Percentiles rank a stretch among this genome's conserved stretches.
Conservation (phyloP, 2,329 filamentous ascomycete species). For the Cercospora zeina region DNA sequence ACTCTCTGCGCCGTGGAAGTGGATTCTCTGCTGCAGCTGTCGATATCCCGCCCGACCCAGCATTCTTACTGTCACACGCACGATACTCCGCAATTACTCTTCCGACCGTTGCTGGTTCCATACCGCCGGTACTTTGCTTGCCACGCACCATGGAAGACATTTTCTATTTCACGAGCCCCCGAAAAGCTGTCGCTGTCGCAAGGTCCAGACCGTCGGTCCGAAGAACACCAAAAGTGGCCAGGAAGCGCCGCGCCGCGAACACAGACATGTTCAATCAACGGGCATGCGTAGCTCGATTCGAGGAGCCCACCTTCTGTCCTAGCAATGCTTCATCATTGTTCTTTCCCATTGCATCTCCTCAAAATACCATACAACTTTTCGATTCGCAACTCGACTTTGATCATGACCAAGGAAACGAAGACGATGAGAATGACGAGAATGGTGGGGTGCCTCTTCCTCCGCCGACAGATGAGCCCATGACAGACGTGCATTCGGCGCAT, state of each 20-base stretch:
- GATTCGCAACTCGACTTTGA: constrained; percentile 12
- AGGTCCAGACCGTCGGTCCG: constrained; percentile 24
- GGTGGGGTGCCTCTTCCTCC: constrained; percentile 19
- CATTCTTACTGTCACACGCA: constrained; percentile 18
- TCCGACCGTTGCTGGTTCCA: constrained; percentile 9
- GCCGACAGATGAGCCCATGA: constrained; percentile 11
- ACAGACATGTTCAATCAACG: constrained; percentile 26
- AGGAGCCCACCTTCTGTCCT: constrained; percentile 35
- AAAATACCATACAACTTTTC: constrained; percentile 17
- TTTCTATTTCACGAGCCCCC: constrained; percentile 35
- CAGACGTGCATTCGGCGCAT: constrained; percentile 11
- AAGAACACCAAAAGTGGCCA: constrained; percentile 23
- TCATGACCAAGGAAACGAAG: constrained; percentile 21
- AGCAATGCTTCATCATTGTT: constrained; percentile 27
- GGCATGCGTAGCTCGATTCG: constrained; percentile 35
- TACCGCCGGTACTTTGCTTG: constrained; percentile 2
- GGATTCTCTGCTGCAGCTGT: constrained; percentile 25
- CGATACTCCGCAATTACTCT: constrained; percentile 2
- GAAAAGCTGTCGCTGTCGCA: constrained; percentile 18
- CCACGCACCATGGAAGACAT: constrained; percentile 28
- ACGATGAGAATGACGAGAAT: constrained; percentile 22
- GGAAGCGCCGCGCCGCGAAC: constrained; percentile 25
- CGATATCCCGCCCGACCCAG: constrained; percentile 22
- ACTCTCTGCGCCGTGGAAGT: constrained; percentile 24
- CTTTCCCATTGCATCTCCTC: constrained; percentile 18